Evolutionary conservation across 139 green algal species (phyloP).

Genomic region (Auxenochlorella pyrenoidosa): DNA sequence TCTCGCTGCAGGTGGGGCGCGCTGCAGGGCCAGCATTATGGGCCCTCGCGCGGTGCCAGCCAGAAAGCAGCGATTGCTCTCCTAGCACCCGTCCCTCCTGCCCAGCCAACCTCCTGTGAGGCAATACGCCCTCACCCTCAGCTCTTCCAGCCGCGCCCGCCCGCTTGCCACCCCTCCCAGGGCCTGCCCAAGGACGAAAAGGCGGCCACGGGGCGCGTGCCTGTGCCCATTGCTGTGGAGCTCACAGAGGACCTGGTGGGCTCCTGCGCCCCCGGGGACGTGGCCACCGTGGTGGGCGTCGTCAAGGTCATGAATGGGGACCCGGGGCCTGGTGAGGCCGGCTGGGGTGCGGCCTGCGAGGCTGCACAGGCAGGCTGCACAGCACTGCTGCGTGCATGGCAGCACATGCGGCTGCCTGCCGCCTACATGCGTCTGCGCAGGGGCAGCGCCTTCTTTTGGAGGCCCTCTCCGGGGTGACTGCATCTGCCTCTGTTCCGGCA

Average conservation of each 20-base stretch:
- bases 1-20: constrained; percentile 66
- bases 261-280: constrained; percentile 76
- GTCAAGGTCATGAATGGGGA: constrained; percentile 69
- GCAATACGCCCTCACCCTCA: background rate
- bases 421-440: background rate
- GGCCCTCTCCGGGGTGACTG: too few species aligned
- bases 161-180: constrained; percentile 39
- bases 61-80: background rate
- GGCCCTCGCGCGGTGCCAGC: background rate
- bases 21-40: background rate
- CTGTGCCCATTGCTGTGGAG: constrained; percentile 83
- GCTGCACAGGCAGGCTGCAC: background rate
- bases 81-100: background rate
- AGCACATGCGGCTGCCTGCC: background rate
- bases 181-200: constrained; percentile 61
- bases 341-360: background rate
- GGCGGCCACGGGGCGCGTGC: constrained; percentile 59
- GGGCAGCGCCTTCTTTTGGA: too few species aligned
- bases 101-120: background rate
- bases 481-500: too few species aligned
- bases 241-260: constrained; percentile 86
- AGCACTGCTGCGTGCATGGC: background rate
- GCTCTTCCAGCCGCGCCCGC: background rate
- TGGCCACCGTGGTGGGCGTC: constrained; percentile 84
- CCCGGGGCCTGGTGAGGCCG: constrained; percentile 13